These are phyloP conservation scores for Entophlyctis helioformis DNA, from an alignment of 192 early-diverging fungal genomes.

Conservation along the genomic window DNA sequence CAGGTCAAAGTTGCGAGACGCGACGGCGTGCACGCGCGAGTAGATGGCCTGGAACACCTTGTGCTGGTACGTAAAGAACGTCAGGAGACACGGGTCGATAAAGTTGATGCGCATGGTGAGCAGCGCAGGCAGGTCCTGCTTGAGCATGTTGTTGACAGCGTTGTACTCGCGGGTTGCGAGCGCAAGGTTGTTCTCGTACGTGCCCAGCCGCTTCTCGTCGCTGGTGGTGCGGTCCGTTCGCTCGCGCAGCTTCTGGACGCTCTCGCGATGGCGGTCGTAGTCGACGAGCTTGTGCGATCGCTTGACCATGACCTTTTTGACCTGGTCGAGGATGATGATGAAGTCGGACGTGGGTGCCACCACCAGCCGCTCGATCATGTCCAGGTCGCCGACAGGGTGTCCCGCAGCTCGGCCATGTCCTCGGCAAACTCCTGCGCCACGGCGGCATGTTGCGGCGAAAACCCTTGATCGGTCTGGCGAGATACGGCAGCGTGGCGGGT, in stretches of 20 bases:
- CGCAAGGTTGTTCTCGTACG: constrained; percentile 59
- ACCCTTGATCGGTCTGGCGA: no score
- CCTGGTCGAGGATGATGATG: constrained; percentile 58
- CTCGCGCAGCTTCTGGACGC: constrained; percentile 61
- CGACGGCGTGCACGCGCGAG: constrained; percentile 6
- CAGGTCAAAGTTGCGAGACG: constrained; percentile 12
- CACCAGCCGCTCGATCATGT: constrained; percentile 60
- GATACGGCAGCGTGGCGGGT: no score
- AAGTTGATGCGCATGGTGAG: constrained; percentile 61
- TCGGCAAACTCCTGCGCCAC: constrained; percentile 38
- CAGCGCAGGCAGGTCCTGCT: constrained; percentile 67
- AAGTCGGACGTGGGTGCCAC: constrained; percentile 71
- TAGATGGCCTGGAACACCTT: constrained; percentile 29
- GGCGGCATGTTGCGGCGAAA: constrained; percentile 15
- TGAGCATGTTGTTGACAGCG: constrained; percentile 68
- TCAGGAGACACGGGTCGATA: constrained; percentile 78
- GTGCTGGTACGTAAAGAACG: constrained; percentile 74
- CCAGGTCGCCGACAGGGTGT: constrained; percentile 53
- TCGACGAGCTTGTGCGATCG: constrained; percentile 85
- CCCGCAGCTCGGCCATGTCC: constrained; percentile 33
- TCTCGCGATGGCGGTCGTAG: constrained; percentile 71
- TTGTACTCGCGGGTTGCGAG: constrained; percentile 76
- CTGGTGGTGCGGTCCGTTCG: constrained; percentile 20
- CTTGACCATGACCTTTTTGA: constrained; percentile 78
- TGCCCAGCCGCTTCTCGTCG: constrained; percentile 34